These are phyloP conservation scores for Wickerhamiella lipophila DNA, from an alignment of 805 yeast genomes.

Conservation along the genomic window DNA sequence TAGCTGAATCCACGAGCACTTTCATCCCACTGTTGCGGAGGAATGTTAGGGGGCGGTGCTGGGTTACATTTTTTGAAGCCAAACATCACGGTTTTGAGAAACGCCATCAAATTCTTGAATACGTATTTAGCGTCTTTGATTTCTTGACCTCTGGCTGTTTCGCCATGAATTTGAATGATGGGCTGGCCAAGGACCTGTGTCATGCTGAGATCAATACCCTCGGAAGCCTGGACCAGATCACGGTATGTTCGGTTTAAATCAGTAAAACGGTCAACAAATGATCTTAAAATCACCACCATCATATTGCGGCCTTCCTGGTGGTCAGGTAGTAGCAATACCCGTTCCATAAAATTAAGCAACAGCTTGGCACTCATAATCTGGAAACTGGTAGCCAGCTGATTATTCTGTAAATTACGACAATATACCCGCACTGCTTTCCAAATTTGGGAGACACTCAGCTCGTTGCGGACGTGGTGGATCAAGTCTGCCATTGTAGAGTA, in stretches of 20 bases:
- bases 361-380: conserved; percentile 95
- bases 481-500: conserved; percentile 93
- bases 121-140: conserved; percentile 78
- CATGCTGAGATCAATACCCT: conserved; percentile 3
- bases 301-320: conserved; percentile 74
- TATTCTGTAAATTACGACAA: conserved; percentile 68
- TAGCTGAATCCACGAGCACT: conserved; percentile 69
- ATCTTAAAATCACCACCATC: conserved; percentile 72
- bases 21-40: conserved; percentile 62
- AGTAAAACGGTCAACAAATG: conserved; percentile 72
- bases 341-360: conserved; percentile 73
- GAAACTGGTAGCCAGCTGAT: conserved; percentile 69
- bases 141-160: conserved; percentile 45
- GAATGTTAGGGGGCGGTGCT: conserved; percentile 39
- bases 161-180: conserved; percentile 45
- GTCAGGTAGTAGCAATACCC: conserved; percentile 69
- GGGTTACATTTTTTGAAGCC: conserved; percentile 86
- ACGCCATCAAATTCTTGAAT: conserved; percentile 78
- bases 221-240: conserved; percentile 26
- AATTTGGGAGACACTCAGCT: conserved; percentile 67
- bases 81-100: conserved; percentile 76
- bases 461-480: conserved; percentile 79
- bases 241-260: conserved; percentile 56
- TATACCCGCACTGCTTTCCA: conserved; percentile 79
- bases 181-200: conserved; percentile 35